Evolutionary conservation across 371 early-diverging fungal genomes (phyloP).

Genomic region (Blyttiomyces sp.): DNA sequence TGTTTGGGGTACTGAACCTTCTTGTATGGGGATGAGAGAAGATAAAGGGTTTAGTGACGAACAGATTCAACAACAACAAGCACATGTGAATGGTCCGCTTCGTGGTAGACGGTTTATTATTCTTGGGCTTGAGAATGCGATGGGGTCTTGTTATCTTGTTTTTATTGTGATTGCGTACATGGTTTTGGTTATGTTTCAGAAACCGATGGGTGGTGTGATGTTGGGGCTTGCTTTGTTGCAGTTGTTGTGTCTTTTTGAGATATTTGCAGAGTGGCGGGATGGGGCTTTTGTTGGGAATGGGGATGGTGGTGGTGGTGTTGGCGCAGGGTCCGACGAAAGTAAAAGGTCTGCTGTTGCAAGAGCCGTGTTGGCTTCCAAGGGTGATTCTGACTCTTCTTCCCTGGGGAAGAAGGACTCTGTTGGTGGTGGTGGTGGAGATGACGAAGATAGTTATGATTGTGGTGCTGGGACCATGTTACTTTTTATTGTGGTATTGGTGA

Average conservation of each 20-base stretch:
- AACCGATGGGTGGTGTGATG: constrained; percentile 73
- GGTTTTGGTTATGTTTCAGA: constrained; percentile 56
- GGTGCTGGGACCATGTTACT: constrained; percentile 26
- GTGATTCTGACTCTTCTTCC: neutral
- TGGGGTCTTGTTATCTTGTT: constrained; percentile 58
- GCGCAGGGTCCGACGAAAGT: neutral
- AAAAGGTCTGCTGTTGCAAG: neutral
- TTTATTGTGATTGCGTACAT: constrained; percentile 54
- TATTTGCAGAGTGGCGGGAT: constrained; percentile 51
- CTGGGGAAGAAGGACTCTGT: neutral
- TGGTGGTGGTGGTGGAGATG: neutral
- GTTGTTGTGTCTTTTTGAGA: constrained; percentile 49
- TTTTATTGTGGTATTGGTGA: constrained; percentile 21
- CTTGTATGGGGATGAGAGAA: constrained; percentile 15
- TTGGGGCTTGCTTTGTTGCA: constrained; percentile 51
- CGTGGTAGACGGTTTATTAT: constrained; percentile 44
- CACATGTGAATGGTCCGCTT: constrained; percentile 46
- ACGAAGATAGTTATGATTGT: constrained; percentile 9
- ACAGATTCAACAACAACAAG: neutral
- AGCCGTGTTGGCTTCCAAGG: neutral
- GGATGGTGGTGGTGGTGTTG: neutral
- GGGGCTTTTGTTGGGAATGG: constrained; percentile 7
- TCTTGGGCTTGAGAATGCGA: constrained; percentile 57
- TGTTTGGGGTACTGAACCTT: constrained; percentile 31
- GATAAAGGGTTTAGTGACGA: neutral